Conservation (phyloP, 139 green algal species). For the Auxenochlorella protothecoides region DNA sequence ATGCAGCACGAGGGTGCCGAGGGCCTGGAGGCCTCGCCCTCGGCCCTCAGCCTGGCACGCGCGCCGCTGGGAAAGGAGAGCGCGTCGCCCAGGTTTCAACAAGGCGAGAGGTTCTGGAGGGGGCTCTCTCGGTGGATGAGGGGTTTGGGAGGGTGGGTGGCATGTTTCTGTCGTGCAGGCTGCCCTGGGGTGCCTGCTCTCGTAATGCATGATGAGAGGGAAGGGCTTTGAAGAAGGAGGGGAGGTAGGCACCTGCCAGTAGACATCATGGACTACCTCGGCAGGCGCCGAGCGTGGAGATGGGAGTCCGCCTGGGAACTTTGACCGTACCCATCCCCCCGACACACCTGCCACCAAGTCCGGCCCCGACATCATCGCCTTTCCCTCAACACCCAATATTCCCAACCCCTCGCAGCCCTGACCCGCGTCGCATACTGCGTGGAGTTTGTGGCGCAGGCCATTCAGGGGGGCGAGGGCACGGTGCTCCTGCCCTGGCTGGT, state of each 20-base stretch:
- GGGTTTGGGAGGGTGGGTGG: background rate
- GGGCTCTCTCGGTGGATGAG: background rate
- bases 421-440: slow-evolving; percentile 18
- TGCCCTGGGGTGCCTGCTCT: too few species aligned
- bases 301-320: background rate
- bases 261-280: too few species aligned
- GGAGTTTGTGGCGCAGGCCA: slow-evolving; percentile 26
- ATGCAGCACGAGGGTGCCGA: background rate
- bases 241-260: too few species aligned
- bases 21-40: background rate
- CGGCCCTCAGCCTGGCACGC: background rate
- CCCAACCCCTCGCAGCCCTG: slow-evolving; percentile 1
- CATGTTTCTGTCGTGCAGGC: too few species aligned
- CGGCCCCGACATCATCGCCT: too few species aligned
- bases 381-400: too few species aligned
- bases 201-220: too few species aligned
- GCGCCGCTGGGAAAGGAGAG: background rate
- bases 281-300: too few species aligned
- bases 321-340: background rate
- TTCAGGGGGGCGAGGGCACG: slow-evolving; percentile 24
- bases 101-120: too few species aligned
- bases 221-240: too few species aligned
- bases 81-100: background rate
- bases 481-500: slow-evolving; percentile 38
- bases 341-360: background rate